Evolutionary conservation across 2,329 filamentous ascomycete species (phyloP).

Genomic region (Talaromyces amestolkiae): DNA sequence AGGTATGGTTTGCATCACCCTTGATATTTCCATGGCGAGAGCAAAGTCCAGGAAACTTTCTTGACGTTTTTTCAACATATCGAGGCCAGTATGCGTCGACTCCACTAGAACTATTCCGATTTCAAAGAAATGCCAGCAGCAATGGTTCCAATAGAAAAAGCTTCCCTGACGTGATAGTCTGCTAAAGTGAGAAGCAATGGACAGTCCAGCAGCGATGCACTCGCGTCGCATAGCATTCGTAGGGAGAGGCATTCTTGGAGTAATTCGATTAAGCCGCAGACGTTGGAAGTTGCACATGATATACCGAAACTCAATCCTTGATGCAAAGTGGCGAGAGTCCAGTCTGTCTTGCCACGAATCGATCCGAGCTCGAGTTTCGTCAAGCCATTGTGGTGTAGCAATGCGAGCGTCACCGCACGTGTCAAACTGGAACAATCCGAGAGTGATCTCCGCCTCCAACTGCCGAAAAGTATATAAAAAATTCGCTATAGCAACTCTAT

Average conservation of each 20-base stretch:
- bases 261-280: neutral
- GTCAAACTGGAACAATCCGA: neutral
- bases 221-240: neutral
- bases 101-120: neutral
- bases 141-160: neutral
- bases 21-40: neutral
- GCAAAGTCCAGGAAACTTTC: neutral
- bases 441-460: neutral
- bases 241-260: neutral
- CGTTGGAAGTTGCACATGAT: neutral
- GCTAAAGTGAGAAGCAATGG: neutral
- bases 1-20: neutral
- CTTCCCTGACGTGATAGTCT: neutral
- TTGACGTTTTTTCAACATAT: neutral
- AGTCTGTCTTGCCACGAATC: neutral
- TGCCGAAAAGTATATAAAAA: neutral
- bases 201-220: neutral
- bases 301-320: neutral
- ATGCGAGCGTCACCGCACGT: neutral
- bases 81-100: neutral
- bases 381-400: neutral
- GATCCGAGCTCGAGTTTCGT: neutral
- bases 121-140: constrained; percentile 2
- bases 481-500: neutral
- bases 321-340: neutral